Conservation (phyloP, 176 grass and related monocot genomes). For the Oryza meridionalis region DNA sequence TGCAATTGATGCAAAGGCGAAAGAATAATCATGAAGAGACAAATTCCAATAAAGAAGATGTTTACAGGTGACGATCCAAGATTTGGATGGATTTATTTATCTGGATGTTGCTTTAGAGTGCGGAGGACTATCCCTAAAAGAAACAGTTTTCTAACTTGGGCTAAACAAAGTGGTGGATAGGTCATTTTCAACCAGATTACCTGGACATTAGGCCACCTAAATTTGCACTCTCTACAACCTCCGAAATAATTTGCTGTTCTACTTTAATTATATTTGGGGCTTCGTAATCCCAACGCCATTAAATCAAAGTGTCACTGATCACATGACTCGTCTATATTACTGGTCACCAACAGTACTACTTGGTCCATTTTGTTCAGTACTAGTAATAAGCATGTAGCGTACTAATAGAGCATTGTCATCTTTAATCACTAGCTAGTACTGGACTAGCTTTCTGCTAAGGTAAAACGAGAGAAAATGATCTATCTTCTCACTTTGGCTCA, state of each 20-base stretch:
- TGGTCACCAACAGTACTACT: background rate
- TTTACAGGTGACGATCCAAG: background rate
- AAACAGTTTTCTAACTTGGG: constrained; percentile 6
- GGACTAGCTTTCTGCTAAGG: no score
- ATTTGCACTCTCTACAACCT: background rate
- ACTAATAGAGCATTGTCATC: background rate
- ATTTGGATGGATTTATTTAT: constrained; percentile 27
- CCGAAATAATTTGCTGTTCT: background rate
- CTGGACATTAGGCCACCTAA: background rate
- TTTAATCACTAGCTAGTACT: no score
- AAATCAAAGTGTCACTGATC: background rate
- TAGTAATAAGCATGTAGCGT: background rate
- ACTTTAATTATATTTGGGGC: background rate
- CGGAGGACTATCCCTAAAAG: background rate
- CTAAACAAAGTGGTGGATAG: constrained; percentile 18
- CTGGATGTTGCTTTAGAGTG: constrained; percentile 25
- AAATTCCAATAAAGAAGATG: constrained; percentile 12
- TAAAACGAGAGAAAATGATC: no score
- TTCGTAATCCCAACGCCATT: background rate
- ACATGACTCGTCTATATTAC: background rate
- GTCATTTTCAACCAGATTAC: constrained; percentile 40
- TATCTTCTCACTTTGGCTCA: no score
- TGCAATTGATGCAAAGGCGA: background rate
- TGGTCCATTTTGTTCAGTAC: background rate
- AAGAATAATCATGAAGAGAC: background rate